phyloP scores from a whole-genome alignment of 257 asterid genomes.

The Solanum ahanhuiri region DNA sequence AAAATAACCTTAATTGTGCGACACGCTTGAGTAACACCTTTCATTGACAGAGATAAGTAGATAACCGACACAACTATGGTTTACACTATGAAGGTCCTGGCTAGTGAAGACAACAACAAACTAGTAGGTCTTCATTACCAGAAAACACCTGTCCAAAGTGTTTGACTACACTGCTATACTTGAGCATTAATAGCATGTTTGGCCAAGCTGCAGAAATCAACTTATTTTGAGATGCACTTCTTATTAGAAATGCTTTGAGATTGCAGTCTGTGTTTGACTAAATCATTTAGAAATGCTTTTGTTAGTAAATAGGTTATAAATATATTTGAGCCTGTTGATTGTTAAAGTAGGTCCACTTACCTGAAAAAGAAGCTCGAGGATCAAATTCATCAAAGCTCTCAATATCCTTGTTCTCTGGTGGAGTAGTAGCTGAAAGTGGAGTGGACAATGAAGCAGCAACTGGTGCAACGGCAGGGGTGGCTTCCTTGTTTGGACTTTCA shows the following conservation, averaged over 20 bases:
- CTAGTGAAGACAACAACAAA: neutral
- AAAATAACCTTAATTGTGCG: neutral
- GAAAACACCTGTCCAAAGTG: neutral
- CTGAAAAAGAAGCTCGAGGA: constrained; percentile 79
- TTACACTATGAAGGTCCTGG: neutral
- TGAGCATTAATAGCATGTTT: neutral
- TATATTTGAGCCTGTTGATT: neutral
- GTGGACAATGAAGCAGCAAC: constrained; percentile 43
- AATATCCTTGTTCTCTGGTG: constrained; percentile 29
- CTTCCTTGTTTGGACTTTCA: constrained; percentile 42
- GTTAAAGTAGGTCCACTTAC: constrained; percentile 21
- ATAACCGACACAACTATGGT: neutral
- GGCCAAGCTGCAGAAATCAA: neutral
- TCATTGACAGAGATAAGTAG: neutral
- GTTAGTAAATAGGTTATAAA: neutral
- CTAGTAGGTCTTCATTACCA: neutral
- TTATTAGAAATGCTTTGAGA: neutral
- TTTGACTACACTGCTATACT: neutral
- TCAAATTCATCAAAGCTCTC: constrained; percentile 88
- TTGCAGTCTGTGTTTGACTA: neutral
- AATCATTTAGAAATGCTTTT: neutral
- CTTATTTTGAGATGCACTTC: neutral
- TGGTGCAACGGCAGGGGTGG: constrained; percentile 27
- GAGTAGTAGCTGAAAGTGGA: constrained; percentile 32
- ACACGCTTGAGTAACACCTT: neutral